Conservation (phyloP, 108 stramenopile genomes). For the Pseudonitzschia multiseries region DNA sequence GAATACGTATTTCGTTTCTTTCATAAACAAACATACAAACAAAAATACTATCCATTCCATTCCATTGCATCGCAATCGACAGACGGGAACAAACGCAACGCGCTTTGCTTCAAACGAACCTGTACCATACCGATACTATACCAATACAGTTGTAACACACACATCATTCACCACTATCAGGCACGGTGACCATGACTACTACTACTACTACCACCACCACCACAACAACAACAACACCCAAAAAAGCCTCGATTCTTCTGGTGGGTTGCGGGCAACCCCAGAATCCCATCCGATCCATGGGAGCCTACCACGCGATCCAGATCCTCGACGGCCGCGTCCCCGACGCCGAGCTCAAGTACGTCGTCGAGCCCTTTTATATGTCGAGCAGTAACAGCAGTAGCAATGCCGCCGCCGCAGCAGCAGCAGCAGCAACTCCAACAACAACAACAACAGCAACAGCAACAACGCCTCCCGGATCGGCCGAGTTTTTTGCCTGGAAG, state of each 20-base stretch:
- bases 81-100: too few relatives aligned
- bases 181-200: too few relatives aligned
- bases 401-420: constrained; percentile 18
- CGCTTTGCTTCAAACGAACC: too few relatives aligned
- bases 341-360: constrained; percentile 35
- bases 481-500: constrained; percentile 43
- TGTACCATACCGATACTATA: too few relatives aligned
- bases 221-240: not conserved
- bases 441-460: too few relatives aligned
- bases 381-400: constrained; percentile 27
- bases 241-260: constrained; percentile 46
- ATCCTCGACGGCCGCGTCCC: constrained; percentile 50
- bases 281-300: constrained; percentile 83
- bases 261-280: constrained; percentile 67
- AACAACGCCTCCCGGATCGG: too few relatives aligned
- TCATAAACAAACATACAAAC: too few relatives aligned
- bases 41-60: too few relatives aligned
- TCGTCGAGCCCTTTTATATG: constrained; percentile 78
- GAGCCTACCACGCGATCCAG: constrained; percentile 86
- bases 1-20: too few relatives aligned
- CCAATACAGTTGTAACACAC: too few relatives aligned
- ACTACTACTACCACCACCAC: not conserved
- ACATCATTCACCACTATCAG: too few relatives aligned
- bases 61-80: too few relatives aligned
- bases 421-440: constrained; percentile 12